phyloP scores from a whole-genome alignment of 1,139 yeast species.

The Hyphopichia fennica region DNA sequence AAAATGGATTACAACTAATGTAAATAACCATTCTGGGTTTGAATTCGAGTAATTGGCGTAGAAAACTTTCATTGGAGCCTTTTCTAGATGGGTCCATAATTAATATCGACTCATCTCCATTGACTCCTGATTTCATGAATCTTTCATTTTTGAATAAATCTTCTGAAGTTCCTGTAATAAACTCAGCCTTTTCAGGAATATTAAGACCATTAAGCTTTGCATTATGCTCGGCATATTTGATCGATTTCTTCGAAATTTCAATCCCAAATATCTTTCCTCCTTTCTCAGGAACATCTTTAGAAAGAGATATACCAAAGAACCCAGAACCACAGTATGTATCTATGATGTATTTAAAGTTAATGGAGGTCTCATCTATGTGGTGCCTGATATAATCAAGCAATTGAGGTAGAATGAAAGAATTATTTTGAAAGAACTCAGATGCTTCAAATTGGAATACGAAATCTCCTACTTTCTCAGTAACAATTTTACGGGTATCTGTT shows the following conservation, averaged over 20 bases:
- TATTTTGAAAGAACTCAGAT: conserved; percentile 80
- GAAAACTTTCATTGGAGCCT: conserved; percentile 36
- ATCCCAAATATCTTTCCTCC: conserved; percentile 43
- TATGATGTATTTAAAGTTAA: conserved; percentile 29
- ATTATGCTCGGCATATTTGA: conserved; percentile 39
- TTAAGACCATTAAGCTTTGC: conserved; percentile 39
- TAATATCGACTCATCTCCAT: conserved; percentile 36
- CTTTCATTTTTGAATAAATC: conserved; percentile 28
- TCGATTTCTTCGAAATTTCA: conserved; percentile 35
- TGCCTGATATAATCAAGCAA: conserved; percentile 33
- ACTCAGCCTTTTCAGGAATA: conserved; percentile 27
- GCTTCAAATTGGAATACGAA: conserved; percentile 85
- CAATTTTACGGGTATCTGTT: conserved; percentile 21
- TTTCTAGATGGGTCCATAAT: conserved; percentile 50
- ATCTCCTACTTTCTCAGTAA: conserved; percentile 57
- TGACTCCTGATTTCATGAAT: conserved; percentile 24
- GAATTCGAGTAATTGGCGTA: conserved; percentile 37
- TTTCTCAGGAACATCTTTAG: conserved; percentile 23
- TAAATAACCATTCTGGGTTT: conserved; percentile 39
- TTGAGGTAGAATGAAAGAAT: conserved; percentile 33
- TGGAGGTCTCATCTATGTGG: conserved; percentile 16
- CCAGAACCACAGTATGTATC: conserved; percentile 52
- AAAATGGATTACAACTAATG: conserved; percentile 47
- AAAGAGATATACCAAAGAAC: conserved; percentile 42
- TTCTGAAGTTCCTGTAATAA: conserved; percentile 41